Evolutionary conservation across 345 rosid genomes (phyloP), one percentile per base, ranked within the genome.

Genomic region (Lumnitzera littorea): DNA sequence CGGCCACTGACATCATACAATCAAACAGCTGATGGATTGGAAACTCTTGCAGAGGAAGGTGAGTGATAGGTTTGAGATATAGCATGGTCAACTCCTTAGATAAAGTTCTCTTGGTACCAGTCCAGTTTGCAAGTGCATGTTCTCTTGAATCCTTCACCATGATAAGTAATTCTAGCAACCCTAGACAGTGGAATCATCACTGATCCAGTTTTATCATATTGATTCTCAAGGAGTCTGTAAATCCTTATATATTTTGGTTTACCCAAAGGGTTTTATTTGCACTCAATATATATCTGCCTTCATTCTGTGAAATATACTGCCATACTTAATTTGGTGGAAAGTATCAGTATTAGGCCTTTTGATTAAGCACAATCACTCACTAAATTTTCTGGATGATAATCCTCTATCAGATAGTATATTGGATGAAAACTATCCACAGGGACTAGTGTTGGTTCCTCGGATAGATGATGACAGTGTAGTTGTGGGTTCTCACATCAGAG

Each of bases 11-110:
- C 63, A 73, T 73, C 77, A 58, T 76, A 78, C 67, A 66, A 67
- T 61, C 82, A 25, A 60, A 68, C 69, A 64, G 60, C 76, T 46
- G 95, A 94, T 68, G 91, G 86, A 11, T 77, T 94, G 68, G 96
- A 82, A 61, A 84, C 84, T 70, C 83, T 94, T 29, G 86, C 90
- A 17, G 99, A 94, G 84, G 96, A 90, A 55, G 99, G 99, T 94
- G 50, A 10, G 73, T 24, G 3, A 48, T 50, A 56, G 53, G 31
- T 36, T 36, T 36, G 11, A 36, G 11, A 36, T 9, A 36, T 36
- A 36, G 7, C 10, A 9, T 36, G 43, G 11, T 36, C 43, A 6
- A 36, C 43, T 36, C 9, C 43, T 36, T 36, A 36, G 11, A 5
- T 9, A 5, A 36, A 36, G 43, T 5, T 36, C 11, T 36, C 11